Base-by-base conservation (phyloP, 192 early-diverging fungal species). In the Coemansia guatemalensis region DNA sequence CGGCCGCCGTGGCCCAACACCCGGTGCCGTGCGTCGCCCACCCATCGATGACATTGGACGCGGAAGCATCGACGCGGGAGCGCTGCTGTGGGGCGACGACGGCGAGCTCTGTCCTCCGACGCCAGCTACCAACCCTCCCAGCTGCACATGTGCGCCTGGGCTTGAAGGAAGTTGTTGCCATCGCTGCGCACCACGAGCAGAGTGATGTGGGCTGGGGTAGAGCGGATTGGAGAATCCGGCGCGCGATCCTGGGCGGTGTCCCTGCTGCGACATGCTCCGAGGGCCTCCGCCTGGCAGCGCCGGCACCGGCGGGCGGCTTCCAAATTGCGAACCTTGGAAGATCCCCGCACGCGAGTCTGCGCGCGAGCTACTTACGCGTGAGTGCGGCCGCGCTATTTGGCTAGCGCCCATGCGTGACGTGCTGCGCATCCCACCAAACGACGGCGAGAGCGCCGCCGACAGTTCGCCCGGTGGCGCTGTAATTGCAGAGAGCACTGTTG, bases 261-360 rank as follows among this genome's bases (percentile, higher is more conserved):
- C 78, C 29, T 71, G 78, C 55, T 74, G 78, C 12, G 78, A 81
- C 65, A 68, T 62, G 62, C 78, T 68, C 48, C 78, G 57, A 21
- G 58, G 33, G 48, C 64, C 58, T 8, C 64, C 48, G 41, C 33
- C 44, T 24, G 68, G 60, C 11, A 68, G 54, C 30, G 70, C 72
- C 22, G 72, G 65, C 20, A 68, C 25, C 8, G 67, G 52, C 44
- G 69, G 68, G n/a, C 20, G 60, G 2, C 17, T 18, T 11, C 53
- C 60, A 22, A 55, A 12, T 5, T 30, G 54, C n/a, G 55, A 29
- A 11, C 59, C 24, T 26, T 39, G 26, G n/a, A 50, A 39, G 8
- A 53, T 55, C 3, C 55, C 71, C 4, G 68, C 24, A 21, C 76
- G 76, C 53, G 67, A 67, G 20, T 78, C 76, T 3, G 60, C 27